Conservation (phyloP, 495 filamentous ascomycete species). For the Podospora bellae-mahoneyi region DNA sequence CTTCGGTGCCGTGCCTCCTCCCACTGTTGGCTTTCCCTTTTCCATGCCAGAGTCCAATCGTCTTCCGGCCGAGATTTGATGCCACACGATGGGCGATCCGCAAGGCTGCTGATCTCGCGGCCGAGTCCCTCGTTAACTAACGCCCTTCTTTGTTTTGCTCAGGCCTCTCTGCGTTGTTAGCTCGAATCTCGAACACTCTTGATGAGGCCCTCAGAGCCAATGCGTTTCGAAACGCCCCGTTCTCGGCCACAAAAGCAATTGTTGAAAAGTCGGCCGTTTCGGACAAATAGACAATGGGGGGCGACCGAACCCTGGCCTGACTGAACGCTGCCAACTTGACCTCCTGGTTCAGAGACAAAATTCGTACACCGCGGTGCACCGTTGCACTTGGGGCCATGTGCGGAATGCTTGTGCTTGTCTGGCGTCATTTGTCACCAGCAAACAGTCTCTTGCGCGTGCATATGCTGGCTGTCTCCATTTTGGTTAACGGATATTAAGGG, state of each 20-base stretch:
- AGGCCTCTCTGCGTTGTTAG: not conserved
- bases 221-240: too few species aligned
- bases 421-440: not conserved
- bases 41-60: not conserved
- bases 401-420: not conserved
- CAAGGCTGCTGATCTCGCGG: not conserved
- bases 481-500: not conserved
- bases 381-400: not conserved
- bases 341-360: not conserved
- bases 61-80: not conserved
- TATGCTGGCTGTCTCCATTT: not conserved
- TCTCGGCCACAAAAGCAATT: not conserved
- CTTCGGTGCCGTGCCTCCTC: not conserved
- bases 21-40: not conserved
- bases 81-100: not conserved
- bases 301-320: not conserved
- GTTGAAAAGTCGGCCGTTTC: not conserved
- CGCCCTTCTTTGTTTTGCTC: not conserved
- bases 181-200: too few species aligned
- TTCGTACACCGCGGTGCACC: not conserved
- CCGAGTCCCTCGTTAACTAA: not conserved
- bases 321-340: not conserved
- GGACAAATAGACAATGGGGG: not conserved
- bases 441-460: not conserved
- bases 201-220: too few species aligned